A percentile compares a stretch with the other conserved stretches of the same genome.
Evolutionary conservation across 1,284 basidiomycete species (phyloP).

Genomic region (Melampsora americana): DNA sequence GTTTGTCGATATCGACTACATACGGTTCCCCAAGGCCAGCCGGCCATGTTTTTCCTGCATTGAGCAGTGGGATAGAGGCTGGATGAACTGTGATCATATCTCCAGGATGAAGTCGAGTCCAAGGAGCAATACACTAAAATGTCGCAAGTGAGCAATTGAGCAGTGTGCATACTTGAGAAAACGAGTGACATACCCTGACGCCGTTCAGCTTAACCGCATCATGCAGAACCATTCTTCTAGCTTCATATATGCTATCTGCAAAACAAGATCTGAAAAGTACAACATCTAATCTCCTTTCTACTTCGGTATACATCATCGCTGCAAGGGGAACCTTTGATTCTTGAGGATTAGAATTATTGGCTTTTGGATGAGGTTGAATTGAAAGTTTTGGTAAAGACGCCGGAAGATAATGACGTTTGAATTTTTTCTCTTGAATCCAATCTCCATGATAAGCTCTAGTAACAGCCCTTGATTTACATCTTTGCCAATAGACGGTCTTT

Average conservation of each 20-base stretch:
- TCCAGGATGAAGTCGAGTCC: conserved; percentile 85
- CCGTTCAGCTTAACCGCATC: conserved; percentile 88
- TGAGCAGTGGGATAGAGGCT: conserved; percentile 70
- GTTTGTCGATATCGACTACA: conserved; percentile 53
- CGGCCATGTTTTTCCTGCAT: conserved; percentile 49
- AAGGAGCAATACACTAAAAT: conserved; percentile 72
- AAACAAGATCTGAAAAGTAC: conserved; percentile 89
- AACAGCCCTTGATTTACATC: conserved; percentile 85
- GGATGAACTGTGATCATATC: conserved; percentile 91
- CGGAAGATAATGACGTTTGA: conserved; percentile 94
- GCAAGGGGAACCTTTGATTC: conserved; percentile 64
- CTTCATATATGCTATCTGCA: conserved; percentile 83
- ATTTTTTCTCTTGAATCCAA: conserved; percentile 84
- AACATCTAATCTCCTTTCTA: conserved; percentile 91
- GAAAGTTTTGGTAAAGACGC: conserved; percentile 79
- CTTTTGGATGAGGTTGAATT: conserved; percentile 58
- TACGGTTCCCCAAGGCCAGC: conserved; percentile 26
- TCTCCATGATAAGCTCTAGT: conserved; percentile 94
- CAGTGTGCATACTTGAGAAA: not conserved
- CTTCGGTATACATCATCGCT: conserved; percentile 83
- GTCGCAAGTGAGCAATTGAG: not conserved
- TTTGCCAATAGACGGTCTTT: conserved; percentile 80
- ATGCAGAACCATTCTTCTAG: conserved; percentile 77
- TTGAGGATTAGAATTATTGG: conserved; percentile 56
- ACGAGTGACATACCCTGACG: conserved; percentile 64